Conservation (phyloP, 345 rosid species). For the Rhodomyrtus tomentosa region DNA sequence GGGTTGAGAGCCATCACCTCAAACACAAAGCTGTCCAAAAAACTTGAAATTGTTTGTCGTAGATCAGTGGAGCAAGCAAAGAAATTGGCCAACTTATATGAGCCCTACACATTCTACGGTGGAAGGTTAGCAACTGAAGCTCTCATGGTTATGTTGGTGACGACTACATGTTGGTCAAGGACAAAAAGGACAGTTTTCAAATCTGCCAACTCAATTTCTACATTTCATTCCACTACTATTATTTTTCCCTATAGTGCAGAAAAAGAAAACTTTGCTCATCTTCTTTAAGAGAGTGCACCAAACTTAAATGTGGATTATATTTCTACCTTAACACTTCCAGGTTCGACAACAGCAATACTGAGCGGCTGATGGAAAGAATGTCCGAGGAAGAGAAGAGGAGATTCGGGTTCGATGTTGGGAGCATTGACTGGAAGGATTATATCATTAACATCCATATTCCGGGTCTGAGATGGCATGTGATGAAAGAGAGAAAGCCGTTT, state of each 20-base stretch:
- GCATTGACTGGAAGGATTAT: conserved; percentile 71
- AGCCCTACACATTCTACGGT: conserved; percentile 80
- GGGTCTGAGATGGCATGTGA: conserved; percentile 60
- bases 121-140: conserved; percentile 45
- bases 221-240: neutral
- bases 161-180: neutral
- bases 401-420: conserved; percentile 61
- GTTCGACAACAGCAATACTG: conserved; percentile 79
- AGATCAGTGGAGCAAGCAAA: conserved; percentile 80
- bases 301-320: neutral
- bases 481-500: conserved; percentile 22
- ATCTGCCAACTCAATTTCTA: neutral
- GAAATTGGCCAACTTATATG: conserved; percentile 66
- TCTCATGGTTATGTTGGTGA: neutral
- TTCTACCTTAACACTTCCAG: conserved; percentile 12
- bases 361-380: conserved; percentile 63
- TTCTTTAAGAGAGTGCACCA: neutral
- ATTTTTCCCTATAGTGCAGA: neutral
- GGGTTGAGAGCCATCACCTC: conserved; percentile 22
- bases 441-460: conserved; percentile 58
- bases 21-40: conserved; percentile 42
- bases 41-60: conserved; percentile 47
- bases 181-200: neutral
- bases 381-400: conserved; percentile 58
- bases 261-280: neutral